A percentile compares a stretch with the other conserved stretches of the same genome.
Conservation (phyloP, 2,329 filamentous ascomycete species). For the Capronia coronata region DNA sequence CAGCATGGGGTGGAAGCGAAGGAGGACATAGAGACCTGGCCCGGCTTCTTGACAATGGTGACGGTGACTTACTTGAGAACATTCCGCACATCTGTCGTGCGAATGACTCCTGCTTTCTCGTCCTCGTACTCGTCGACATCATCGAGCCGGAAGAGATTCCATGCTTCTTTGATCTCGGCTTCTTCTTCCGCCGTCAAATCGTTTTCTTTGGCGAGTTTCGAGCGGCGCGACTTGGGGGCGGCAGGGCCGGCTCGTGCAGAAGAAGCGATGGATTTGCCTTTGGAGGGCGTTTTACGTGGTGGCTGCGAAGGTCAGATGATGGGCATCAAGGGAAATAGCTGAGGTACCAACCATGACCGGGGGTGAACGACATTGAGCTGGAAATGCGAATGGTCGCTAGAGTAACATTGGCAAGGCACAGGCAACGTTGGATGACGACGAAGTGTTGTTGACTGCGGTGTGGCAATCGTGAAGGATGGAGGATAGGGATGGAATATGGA, state of each 20-base stretch:
- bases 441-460: too few relatives aligned
- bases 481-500: too few relatives aligned
- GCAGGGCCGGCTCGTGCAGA: slow-evolving; percentile 4
- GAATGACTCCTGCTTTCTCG: slow-evolving; percentile 65
- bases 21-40: background rate
- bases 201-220: slow-evolving; percentile 88
- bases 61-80: slow-evolving; percentile 59
- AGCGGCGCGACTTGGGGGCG: slow-evolving; percentile 53
- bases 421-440: background rate
- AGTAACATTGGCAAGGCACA: background rate
- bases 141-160: slow-evolving; percentile 62
- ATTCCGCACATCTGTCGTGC: slow-evolving; percentile 61
- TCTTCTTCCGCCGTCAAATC: slow-evolving; percentile 79
- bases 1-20: background rate
- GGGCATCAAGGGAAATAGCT: background rate
- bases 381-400: background rate
- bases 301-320: slow-evolving; percentile 2
- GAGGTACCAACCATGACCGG: background rate
- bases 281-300: slow-evolving; percentile 19
- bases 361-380: background rate
- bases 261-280: slow-evolving; percentile 29
- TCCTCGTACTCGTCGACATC: slow-evolving; percentile 55
- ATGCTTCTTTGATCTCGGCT: slow-evolving; percentile 84
- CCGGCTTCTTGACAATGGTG: background rate
- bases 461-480: too few relatives aligned